phyloP scores from a whole-genome alignment of 169 alveolate genomes.

The Plasmodium knowlesi region DNA sequence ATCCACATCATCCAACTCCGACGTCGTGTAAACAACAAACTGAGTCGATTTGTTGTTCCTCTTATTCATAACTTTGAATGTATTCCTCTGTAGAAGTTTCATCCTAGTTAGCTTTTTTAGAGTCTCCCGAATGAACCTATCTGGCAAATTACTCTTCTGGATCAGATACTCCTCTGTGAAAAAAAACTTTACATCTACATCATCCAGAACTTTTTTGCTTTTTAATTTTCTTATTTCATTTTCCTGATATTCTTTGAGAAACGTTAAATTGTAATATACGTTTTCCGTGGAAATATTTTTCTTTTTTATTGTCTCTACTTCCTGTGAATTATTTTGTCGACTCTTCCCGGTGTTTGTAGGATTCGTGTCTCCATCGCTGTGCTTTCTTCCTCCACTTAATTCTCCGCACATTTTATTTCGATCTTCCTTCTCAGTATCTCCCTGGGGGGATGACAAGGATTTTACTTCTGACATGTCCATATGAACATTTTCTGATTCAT shows the following conservation, averaged over 20 bases:
- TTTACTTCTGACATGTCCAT: neutral
- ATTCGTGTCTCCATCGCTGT: neutral
- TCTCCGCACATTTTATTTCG: neutral
- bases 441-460: neutral
- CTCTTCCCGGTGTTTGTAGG: neutral
- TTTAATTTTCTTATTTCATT: slow-evolving; percentile 39
- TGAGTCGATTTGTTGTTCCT: slow-evolving; percentile 30
- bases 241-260: slow-evolving; percentile 38
- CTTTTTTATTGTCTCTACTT: neutral
- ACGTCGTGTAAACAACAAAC: slow-evolving; percentile 19
- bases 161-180: slow-evolving; percentile 56
- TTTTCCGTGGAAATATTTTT: slow-evolving; percentile 54
- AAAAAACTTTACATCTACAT: slow-evolving; percentile 26
- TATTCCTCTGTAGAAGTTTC: slow-evolving; percentile 33
- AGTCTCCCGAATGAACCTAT: slow-evolving; percentile 25
- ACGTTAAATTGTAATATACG: slow-evolving; percentile 35
- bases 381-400: neutral
- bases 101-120: slow-evolving; percentile 35
- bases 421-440: neutral
- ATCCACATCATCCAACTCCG: slow-evolving; percentile 12
- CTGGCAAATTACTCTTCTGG: slow-evolving; percentile 24
- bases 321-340: neutral
- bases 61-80: slow-evolving; percentile 45
- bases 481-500: neutral
- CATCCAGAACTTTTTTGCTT: slow-evolving; percentile 7